A percentile compares a stretch with the other conserved stretches of the same genome.
phyloP scores from a whole-genome alignment of 805 yeast genomes.

The Candida corydali region DNA sequence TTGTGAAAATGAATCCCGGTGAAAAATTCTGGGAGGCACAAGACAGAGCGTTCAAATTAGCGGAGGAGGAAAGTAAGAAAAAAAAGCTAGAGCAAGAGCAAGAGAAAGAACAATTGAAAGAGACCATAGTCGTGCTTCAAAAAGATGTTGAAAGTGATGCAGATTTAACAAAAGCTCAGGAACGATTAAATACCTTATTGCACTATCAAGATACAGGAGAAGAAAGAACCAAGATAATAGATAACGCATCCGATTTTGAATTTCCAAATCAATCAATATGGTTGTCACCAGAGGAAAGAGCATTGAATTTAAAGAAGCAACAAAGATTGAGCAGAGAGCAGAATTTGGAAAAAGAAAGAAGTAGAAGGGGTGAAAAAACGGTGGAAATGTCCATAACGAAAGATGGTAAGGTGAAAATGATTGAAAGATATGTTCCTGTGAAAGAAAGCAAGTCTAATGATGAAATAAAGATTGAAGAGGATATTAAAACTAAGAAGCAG shows the following conservation, averaged over 20 bases:
- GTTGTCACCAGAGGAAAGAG: conserved; percentile 86
- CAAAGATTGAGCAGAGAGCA: conserved; percentile 67
- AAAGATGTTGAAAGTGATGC: conserved; percentile 42
- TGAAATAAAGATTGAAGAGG: conserved; percentile 34
- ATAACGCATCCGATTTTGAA: conserved; percentile 86
- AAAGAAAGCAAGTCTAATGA: conserved; percentile 22
- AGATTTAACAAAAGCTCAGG: conserved; percentile 66
- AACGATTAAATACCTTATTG: conserved; percentile 66
- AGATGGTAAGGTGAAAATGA: conserved; percentile 74
- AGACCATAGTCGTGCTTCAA: conserved; percentile 22
- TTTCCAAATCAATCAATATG: conserved; percentile 57
- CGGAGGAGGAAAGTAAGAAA: conserved; percentile 43
- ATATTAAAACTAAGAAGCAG: conserved; percentile 20
- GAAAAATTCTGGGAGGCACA: conserved; percentile 66
- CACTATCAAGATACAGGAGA: conserved; percentile 83
- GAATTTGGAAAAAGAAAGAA: conserved; percentile 55
- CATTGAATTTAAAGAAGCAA: conserved; percentile 79
- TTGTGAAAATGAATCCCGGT: conserved; percentile 52
- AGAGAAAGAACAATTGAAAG: conserved; percentile 37
- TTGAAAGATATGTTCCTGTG: conserved; percentile 33
- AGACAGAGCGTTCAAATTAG: conserved; percentile 55
- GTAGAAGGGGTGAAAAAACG: conserved; percentile 72
- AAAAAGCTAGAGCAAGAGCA: conserved; percentile 19
- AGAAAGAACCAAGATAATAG: conserved; percentile 88
- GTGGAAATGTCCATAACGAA: conserved; percentile 67